A percentile compares a stretch with the other conserved stretches of the same genome.
These are phyloP conservation scores for Xylaria sp. DNA, from an alignment of 2,329 filamentous ascomycete species.

Conservation along the genomic window DNA sequence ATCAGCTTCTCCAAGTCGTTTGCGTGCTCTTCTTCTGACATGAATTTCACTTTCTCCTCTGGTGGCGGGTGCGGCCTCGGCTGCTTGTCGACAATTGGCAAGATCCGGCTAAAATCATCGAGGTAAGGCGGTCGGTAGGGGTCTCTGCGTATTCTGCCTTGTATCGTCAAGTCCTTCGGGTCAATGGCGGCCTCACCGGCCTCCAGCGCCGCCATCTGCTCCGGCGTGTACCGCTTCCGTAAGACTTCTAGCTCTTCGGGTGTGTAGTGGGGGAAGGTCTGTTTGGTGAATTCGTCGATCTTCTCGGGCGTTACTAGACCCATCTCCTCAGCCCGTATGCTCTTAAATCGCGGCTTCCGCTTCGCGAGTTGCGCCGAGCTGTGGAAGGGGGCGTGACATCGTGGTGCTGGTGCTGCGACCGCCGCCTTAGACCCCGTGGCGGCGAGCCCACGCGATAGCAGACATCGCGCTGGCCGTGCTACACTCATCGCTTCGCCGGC, in stretches of 20 bases:
- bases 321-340: constrained; percentile 57
- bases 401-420: constrained; percentile 34
- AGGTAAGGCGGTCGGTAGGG: constrained; percentile 75
- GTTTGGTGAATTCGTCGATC: constrained; percentile 51
- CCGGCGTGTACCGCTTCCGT: constrained; percentile 72
- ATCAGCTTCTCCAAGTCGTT: constrained; percentile 61
- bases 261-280: constrained; percentile 68
- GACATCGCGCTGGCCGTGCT: constrained; percentile 59
- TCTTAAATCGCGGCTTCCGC: constrained; percentile 57
- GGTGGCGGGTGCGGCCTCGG: constrained; percentile 56
- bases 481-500: constrained; percentile 55
- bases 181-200: constrained; percentile 80
- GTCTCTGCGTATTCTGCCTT: constrained; percentile 75
- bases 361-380: constrained; percentile 54
- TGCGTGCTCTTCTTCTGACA: constrained; percentile 65
- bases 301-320: constrained; percentile 53
- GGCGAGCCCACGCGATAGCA: constrained; percentile 57
- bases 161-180: constrained; percentile 72
- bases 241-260: constrained; percentile 68
- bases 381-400: constrained; percentile 54
- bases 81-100: constrained; percentile 78
- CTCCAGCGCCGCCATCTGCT: constrained; percentile 81
- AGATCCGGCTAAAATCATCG: constrained; percentile 80
- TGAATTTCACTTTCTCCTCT: constrained; percentile 64
- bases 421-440: constrained; percentile 34